These are phyloP conservation scores for Verticillium albo-atrum DNA, from an alignment of 2,329 filamentous ascomycete species.

Conservation along the genomic window DNA sequence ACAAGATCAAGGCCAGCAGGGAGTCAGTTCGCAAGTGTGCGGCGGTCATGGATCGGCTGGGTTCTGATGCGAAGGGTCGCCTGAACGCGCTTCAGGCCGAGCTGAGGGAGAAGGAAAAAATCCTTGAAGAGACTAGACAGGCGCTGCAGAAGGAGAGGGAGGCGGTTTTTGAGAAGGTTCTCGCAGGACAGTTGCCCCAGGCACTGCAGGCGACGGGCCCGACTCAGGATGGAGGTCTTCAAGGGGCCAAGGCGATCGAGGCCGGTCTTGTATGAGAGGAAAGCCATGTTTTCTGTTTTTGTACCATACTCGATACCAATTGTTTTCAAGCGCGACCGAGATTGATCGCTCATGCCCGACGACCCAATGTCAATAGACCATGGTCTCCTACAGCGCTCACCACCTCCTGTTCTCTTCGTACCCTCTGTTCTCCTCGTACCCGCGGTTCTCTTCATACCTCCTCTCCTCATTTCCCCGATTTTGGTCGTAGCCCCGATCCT, in stretches of 20 bases:
- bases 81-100: conserved; percentile 20
- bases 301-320: neutral
- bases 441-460: neutral
- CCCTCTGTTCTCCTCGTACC: neutral
- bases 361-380: too few species aligned
- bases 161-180: conserved; percentile 31
- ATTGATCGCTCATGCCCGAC: neutral
- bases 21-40: conserved; percentile 29
- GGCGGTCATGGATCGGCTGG: conserved; percentile 23
- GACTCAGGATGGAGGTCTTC: neutral
- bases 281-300: neutral
- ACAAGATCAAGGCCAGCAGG: conserved; percentile 42
- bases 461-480: neutral
- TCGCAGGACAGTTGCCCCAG: neutral
- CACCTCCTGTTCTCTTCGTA: neutral
- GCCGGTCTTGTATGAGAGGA: neutral
- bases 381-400: neutral
- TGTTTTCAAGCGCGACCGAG: neutral
- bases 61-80: conserved; percentile 5
- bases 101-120: conserved; percentile 20
- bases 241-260: neutral
- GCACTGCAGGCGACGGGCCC: neutral
- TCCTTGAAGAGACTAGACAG: conserved; percentile 26
- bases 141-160: conserved; percentile 41
- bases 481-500: neutral